A percentile compares a stretch with the other conserved stretches of the same genome.
These are phyloP conservation scores for Phytophthora ramorum DNA, from an alignment of 352 stramenopile genomes.

Conservation along the genomic window DNA sequence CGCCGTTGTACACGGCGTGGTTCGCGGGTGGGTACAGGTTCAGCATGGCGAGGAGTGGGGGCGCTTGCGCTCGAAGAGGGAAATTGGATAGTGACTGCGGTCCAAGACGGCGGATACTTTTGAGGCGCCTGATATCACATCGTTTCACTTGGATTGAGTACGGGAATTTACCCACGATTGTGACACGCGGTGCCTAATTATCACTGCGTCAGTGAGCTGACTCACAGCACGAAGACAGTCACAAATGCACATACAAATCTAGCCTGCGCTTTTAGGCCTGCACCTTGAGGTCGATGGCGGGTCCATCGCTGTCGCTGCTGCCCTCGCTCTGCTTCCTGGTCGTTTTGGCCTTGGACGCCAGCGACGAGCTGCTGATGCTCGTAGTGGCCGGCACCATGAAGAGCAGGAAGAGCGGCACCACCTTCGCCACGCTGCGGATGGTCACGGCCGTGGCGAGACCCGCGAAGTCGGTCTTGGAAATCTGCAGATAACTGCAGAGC, in stretches of 20 bases:
- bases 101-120: slow-evolving; percentile 3
- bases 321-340: slow-evolving; percentile 38
- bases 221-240: too few relatives aligned
- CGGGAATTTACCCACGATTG: neutral
- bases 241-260: too few relatives aligned
- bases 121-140: slow-evolving; percentile 11
- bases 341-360: slow-evolving; percentile 35
- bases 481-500: slow-evolving; percentile 78
- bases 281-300: slow-evolving; percentile 43
- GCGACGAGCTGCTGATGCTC: slow-evolving; percentile 63
- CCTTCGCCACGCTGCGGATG: slow-evolving; percentile 68
- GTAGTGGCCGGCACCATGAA: slow-evolving; percentile 80
- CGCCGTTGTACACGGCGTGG: slow-evolving; percentile 66
- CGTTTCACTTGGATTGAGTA: neutral
- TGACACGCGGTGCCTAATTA: slow-evolving; percentile 1
- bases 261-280: slow-evolving; percentile 12
- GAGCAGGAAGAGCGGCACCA: slow-evolving; percentile 72
- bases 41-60: slow-evolving; percentile 55
- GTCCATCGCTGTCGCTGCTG: slow-evolving; percentile 28
- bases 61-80: slow-evolving; percentile 2
- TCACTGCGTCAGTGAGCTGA: too few relatives aligned
- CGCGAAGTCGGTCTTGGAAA: slow-evolving; percentile 78
- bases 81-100: slow-evolving; percentile 17
- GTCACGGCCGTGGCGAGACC: slow-evolving; percentile 61
- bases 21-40: slow-evolving; percentile 80